phyloP scores from a whole-genome alignment of 495 filamentous ascomycete species.

The Xylaria acuta region DNA sequence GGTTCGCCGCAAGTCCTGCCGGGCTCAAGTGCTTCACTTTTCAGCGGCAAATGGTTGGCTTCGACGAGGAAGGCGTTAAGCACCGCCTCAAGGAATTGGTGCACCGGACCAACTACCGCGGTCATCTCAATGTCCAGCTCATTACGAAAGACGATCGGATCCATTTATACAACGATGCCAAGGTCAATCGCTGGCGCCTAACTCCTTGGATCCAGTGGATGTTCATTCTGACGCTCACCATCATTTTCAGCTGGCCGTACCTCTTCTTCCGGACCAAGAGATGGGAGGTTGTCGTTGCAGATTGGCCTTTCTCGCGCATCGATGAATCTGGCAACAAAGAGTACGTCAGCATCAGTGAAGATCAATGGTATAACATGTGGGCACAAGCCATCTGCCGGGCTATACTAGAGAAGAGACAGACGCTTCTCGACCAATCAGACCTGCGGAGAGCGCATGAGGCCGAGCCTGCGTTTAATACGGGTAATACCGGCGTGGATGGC shows the following conservation, averaged over 20 bases:
- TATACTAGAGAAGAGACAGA: constrained; percentile 49
- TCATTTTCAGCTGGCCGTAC: constrained; percentile 68
- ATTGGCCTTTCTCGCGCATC: constrained; percentile 57
- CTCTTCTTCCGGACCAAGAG: constrained; percentile 65
- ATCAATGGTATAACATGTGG: constrained; percentile 57
- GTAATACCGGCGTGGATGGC: constrained; percentile 37
- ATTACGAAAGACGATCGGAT: constrained; percentile 55
- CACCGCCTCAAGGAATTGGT: constrained; percentile 56
- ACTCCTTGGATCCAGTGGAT: constrained; percentile 63
- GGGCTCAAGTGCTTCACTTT: constrained; percentile 60
- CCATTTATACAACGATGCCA: constrained; percentile 61
- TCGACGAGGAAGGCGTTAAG: constrained; percentile 55
- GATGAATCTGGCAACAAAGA: constrained; percentile 36
- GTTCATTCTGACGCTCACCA: constrained; percentile 66
- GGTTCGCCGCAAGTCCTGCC: constrained; percentile 56
- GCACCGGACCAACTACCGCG: constrained; percentile 65
- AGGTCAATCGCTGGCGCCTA: constrained; percentile 62
- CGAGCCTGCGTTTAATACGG: constrained; percentile 34
- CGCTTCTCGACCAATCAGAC: constrained; percentile 48
- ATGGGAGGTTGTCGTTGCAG: constrained; percentile 62
- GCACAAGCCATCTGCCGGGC: constrained; percentile 49
- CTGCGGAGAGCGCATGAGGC: constrained; percentile 45
- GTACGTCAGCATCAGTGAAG: constrained; percentile 56
- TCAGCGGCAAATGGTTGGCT: constrained; percentile 54
- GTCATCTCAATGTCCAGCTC: constrained; percentile 57